Evolutionary conservation across 768 basidiomycete genomes (phyloP).

Genomic region (Mrakia gelida): DNA sequence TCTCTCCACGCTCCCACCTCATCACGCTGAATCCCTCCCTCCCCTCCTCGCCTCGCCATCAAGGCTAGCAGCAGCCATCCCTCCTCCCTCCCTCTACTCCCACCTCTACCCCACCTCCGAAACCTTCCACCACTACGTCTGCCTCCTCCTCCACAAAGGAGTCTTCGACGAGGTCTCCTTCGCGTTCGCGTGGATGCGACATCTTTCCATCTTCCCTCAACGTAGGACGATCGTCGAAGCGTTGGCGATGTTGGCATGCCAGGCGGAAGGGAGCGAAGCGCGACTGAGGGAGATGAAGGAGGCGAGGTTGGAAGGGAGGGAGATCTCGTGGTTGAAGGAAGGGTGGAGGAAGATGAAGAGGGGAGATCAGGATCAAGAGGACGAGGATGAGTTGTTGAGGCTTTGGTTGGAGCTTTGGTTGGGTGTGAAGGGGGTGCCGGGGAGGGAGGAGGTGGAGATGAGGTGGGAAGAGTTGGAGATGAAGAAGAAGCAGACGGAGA

Average conservation of each 20-base stretch:
- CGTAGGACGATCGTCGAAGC: background rate
- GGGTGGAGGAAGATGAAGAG: background rate
- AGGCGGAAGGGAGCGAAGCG: too few relatives aligned
- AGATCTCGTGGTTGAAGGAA: background rate
- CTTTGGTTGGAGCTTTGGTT: conserved; percentile 13
- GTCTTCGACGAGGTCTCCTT: conserved; percentile 6
- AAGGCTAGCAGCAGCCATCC: background rate
- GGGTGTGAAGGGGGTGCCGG: background rate
- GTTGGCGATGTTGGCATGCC: background rate
- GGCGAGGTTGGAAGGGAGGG: background rate
- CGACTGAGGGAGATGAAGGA: background rate
- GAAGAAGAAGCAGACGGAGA: background rate
- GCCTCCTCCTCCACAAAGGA: background rate
- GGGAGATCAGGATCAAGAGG: background rate
- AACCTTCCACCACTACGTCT: conserved; percentile 14
- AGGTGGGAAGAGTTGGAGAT: background rate
- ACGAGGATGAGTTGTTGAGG: background rate
- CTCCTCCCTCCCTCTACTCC: conserved; percentile 10
- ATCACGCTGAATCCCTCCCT: background rate
- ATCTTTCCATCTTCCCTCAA: conserved; percentile 8
- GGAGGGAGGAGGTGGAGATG: conserved; percentile 3
- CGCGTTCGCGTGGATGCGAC: conserved; percentile 16
- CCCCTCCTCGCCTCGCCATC: background rate
- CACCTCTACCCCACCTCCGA: conserved; percentile 4
- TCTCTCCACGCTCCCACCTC: background rate